Evolutionary conservation across 306 rosid genomes (phyloP).

Genomic region (Neltuma alba): DNA sequence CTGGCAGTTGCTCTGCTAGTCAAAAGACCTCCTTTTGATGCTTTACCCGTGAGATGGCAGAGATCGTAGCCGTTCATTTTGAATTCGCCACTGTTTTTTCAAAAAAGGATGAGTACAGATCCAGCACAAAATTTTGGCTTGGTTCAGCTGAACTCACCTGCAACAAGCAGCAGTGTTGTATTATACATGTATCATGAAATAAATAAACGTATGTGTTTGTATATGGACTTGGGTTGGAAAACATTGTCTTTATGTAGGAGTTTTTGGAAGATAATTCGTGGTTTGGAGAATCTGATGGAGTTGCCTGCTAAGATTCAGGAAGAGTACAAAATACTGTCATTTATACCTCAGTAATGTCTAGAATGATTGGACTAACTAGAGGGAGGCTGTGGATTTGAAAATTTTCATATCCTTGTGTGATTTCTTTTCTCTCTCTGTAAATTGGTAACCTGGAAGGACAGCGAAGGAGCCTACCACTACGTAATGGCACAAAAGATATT

Average conservation of each 20-base stretch:
- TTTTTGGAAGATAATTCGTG: slow-evolving; percentile 31
- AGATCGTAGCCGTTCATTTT: slow-evolving; percentile 51
- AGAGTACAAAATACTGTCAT: slow-evolving; percentile 35
- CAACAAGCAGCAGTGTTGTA: slow-evolving; percentile 27
- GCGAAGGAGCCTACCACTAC: slow-evolving; percentile 22
- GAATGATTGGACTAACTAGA: slow-evolving; percentile 32
- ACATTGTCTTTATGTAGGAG: slow-evolving; percentile 35
- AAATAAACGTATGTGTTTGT: not conserved
- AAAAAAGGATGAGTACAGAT: slow-evolving; percentile 33
- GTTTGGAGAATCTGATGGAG: slow-evolving; percentile 36
- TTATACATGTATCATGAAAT: slow-evolving; percentile 1
- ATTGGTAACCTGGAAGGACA: slow-evolving; percentile 7
- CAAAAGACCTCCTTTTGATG: slow-evolving; percentile 10
- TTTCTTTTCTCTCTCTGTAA: not conserved
- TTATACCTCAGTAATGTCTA: slow-evolving; percentile 35
- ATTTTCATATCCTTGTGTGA: not conserved
- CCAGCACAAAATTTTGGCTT: slow-evolving; percentile 52
- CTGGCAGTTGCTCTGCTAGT: no score
- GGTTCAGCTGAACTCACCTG: slow-evolving; percentile 47
- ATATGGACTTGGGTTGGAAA: slow-evolving; percentile 26
- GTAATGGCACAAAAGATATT: slow-evolving; percentile 29
- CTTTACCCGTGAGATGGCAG: not conserved
- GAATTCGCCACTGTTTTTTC: slow-evolving; percentile 50
- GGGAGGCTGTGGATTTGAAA: slow-evolving; percentile 25
- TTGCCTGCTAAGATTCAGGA: slow-evolving; percentile 31